These are phyloP conservation scores for Bretschneidera sinensis DNA, from an alignment of 345 rosid genomes.

Conservation along the genomic window DNA sequence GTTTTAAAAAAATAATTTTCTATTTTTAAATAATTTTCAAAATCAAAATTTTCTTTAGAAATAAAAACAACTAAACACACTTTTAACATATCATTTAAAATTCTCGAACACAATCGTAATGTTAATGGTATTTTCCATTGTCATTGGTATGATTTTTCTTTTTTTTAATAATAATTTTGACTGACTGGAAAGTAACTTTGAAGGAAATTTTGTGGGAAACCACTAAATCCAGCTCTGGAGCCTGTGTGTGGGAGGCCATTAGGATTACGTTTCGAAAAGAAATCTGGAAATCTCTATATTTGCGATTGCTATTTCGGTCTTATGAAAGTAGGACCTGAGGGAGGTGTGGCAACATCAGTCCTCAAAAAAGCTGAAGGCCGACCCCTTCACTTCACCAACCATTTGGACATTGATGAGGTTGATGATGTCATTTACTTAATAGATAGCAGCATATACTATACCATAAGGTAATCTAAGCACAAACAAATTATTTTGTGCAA, in stretches of 20 bases:
- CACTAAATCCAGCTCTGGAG: slow-evolving; percentile 41
- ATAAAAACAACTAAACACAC: too few relatives aligned
- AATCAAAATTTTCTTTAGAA: too few relatives aligned
- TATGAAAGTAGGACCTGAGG: slow-evolving; percentile 60
- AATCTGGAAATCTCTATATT: too few relatives aligned
- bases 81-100: too few relatives aligned
- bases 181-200: background rate
- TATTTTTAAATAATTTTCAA: too few relatives aligned
- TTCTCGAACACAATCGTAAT: too few relatives aligned
- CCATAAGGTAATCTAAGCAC: slow-evolving; percentile 39
- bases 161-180: background rate
- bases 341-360: slow-evolving; percentile 51
- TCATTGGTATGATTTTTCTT: background rate
- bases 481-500: background rate
- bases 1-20: too few relatives aligned
- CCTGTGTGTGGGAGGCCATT: slow-evolving; percentile 71
- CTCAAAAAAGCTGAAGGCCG: too few relatives aligned
- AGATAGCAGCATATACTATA: slow-evolving; percentile 50
- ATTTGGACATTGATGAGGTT: slow-evolving; percentile 53
- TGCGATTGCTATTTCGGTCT: slow-evolving; percentile 75
- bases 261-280: too few relatives aligned
- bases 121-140: background rate
- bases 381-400: slow-evolving; percentile 57
- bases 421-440: slow-evolving; percentile 63
- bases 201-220: slow-evolving; percentile 45